Percentiles rank a stretch among this genome's conserved stretches.
phyloP scores from a whole-genome alignment of 2,329 filamentous ascomycete genomes.

The Hypoxylon sp. region DNA sequence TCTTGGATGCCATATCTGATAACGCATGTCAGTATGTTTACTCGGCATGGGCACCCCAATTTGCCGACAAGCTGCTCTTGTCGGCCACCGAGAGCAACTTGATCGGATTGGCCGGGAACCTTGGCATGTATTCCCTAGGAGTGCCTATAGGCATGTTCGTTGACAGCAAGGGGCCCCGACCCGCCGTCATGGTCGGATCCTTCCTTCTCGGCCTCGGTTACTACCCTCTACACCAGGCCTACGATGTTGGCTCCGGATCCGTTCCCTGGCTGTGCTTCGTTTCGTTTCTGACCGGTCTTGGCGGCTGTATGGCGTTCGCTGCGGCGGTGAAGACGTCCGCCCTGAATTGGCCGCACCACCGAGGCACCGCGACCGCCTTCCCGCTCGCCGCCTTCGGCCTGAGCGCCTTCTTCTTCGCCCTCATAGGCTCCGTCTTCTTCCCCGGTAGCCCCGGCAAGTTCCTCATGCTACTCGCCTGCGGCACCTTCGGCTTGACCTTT shows the following conservation, averaged over 20 bases:
- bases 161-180: constrained; percentile 82
- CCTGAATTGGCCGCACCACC: constrained; percentile 89
- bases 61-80: constrained; percentile 85
- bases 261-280: constrained; percentile 79
- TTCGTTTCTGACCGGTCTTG: constrained; percentile 85
- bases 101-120: constrained; percentile 84
- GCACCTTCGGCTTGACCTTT: constrained; percentile 81
- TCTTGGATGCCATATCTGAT: constrained; percentile 21
- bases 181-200: constrained; percentile 80
- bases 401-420: constrained; percentile 96
- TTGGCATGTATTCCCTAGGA: constrained; percentile 94
- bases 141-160: constrained; percentile 91
- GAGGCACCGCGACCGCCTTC: constrained; percentile 94
- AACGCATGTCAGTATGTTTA: constrained; percentile 82
- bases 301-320: constrained; percentile 91
- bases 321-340: constrained; percentile 88
- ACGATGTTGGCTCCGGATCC: constrained; percentile 73
- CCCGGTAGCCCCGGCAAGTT: constrained; percentile 86
- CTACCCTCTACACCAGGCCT: constrained; percentile 85
- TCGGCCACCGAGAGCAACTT: constrained; percentile 94
- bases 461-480: constrained; percentile 81
- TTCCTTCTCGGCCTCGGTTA: constrained; percentile 82
- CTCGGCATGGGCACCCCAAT: constrained; percentile 97
- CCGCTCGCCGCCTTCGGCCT: constrained; percentile 92
- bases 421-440: constrained; percentile 80